phyloP scores from a whole-genome alignment of 208 protist species.

The Acanthamoeba lenticulata region DNA sequence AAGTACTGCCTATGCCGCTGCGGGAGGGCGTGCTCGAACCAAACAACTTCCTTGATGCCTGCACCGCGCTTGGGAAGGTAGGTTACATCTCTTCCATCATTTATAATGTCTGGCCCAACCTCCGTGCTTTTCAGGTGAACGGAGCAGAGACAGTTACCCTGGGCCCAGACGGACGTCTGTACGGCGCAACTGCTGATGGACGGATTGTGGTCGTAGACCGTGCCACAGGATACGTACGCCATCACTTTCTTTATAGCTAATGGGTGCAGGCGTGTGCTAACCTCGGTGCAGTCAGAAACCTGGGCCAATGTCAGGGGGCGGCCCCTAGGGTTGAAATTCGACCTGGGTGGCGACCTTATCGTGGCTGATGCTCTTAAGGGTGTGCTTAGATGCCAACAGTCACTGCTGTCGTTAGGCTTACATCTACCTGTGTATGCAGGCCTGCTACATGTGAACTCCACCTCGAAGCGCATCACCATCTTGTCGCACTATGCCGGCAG shows the following conservation, averaged over 20 bases:
- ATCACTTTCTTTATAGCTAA: neutral
- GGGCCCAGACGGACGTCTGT: neutral
- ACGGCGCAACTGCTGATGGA: neutral
- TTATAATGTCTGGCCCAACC: neutral
- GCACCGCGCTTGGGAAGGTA: neutral
- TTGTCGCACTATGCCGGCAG: neutral
- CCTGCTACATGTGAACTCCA: neutral
- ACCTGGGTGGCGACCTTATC: neutral
- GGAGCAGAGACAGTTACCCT: neutral
- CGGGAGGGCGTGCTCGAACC: neutral
- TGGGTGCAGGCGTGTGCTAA: neutral
- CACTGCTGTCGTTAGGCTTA: no score
- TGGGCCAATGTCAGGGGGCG: constrained; percentile 17
- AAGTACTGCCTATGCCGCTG: neutral
- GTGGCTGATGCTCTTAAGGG: constrained; percentile 3
- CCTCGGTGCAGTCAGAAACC: neutral
- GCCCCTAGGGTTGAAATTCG: neutral
- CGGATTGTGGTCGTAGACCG: neutral
- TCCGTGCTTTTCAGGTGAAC: neutral
- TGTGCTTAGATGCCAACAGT: neutral
- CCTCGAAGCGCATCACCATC: neutral
- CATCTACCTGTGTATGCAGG: neutral
- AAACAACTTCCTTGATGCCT: neutral
- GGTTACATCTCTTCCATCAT: neutral
- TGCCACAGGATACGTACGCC: neutral